Percentiles rank a stretch among this genome's conserved stretches.
phyloP scores from a whole-genome alignment of 768 basidiomycete species.

The Amanita exitialis region DNA sequence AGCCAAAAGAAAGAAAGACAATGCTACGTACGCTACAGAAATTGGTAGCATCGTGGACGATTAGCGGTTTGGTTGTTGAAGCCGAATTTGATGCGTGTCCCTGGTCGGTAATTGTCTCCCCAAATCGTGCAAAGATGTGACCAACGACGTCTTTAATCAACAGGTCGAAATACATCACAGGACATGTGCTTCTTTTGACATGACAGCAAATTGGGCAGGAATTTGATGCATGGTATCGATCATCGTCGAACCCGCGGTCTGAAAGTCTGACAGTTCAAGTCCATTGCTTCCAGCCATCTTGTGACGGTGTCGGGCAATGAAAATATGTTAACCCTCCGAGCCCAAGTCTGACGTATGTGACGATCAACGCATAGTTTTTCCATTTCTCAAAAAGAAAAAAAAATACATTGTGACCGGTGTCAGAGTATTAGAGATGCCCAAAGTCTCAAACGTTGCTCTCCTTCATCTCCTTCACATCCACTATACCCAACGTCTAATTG shows the following conservation, averaged over 20 bases:
- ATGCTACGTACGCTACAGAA: not conserved
- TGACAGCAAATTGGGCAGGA: constrained; percentile 36
- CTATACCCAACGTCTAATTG: constrained; percentile 7
- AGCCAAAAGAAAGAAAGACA: not conserved
- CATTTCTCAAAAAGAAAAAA: not conserved
- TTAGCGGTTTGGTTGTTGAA: not conserved
- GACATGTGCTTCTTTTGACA: constrained; percentile 27
- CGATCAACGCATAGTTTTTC: constrained; percentile 6
- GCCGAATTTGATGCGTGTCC: not conserved
- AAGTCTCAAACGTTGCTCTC: constrained; percentile 1
- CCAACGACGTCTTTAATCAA: not conserved
- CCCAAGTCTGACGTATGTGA: constrained; percentile 7
- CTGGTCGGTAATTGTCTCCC: not conserved
- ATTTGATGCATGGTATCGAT: constrained; percentile 24
- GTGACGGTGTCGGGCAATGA: constrained; percentile 30
- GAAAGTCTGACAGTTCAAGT: not conserved
- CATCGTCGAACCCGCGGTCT: constrained; percentile 6
- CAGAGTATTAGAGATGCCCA: not conserved
- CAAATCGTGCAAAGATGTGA: not conserved
- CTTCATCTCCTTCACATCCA: not conserved
- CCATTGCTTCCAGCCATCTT: constrained; percentile 4
- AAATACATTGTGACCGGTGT: constrained; percentile 1
- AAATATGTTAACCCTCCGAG: constrained; percentile 25
- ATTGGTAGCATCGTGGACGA: not conserved
- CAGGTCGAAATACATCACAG: not conserved